Evolutionary conservation across 371 early-diverging fungal species (phyloP).

Genomic region (Coemansia sp.): DNA sequence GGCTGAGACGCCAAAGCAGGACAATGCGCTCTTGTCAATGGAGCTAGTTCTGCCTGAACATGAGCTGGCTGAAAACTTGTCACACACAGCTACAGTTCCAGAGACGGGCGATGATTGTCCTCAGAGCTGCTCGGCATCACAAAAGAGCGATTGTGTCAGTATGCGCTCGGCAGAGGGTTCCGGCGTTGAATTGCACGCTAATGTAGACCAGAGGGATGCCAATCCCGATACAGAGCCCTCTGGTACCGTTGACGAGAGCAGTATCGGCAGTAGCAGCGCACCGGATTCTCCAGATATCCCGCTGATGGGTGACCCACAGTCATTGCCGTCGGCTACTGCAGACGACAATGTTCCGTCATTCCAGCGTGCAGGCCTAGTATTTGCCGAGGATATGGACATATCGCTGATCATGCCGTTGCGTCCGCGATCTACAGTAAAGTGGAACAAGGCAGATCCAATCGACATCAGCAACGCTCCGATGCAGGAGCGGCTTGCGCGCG

Average conservation of each 20-base stretch:
- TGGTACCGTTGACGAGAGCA: constrained; percentile 7
- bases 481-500: constrained; percentile 58
- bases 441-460: constrained; percentile 57
- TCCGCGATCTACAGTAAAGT: constrained; percentile 42
- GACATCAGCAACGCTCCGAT: constrained; percentile 55
- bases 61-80: background rate
- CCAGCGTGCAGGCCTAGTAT: constrained; percentile 27
- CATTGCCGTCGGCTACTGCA: background rate
- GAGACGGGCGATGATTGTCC: background rate
- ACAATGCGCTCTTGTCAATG: background rate
- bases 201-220: background rate
- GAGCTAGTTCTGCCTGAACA: background rate
- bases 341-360: constrained; percentile 41
- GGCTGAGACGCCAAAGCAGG: background rate
- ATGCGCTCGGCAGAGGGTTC: background rate
- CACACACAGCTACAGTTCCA: background rate
- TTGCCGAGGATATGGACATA: constrained; percentile 23
- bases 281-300: constrained; percentile 12
- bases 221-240: constrained; percentile 1
- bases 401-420: constrained; percentile 25
- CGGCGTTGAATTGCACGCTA: background rate
- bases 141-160: background rate
- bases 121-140: background rate
- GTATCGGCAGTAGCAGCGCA: constrained; percentile 15
- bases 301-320: background rate